Evolutionary conservation across 2,329 filamentous ascomycete species (phyloP).

Genomic region (Aspergillus tanneri): DNA sequence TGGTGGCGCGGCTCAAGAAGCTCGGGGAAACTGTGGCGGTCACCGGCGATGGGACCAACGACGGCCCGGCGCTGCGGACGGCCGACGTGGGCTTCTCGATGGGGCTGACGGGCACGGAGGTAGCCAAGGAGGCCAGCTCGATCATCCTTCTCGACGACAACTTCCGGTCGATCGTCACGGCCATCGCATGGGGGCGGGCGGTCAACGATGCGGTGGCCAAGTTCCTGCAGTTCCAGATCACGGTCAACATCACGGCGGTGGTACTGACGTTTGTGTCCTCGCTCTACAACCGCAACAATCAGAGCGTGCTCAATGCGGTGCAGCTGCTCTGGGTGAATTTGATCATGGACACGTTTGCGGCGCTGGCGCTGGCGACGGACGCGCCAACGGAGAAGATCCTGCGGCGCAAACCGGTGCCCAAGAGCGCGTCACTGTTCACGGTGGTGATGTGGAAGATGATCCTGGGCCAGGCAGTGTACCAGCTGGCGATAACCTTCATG

Average conservation of each 20-base stretch:
- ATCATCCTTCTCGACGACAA: constrained; percentile 68
- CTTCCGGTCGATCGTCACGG: constrained; percentile 64
- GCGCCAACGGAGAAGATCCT: constrained; percentile 80
- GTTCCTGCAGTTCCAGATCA: constrained; percentile 65
- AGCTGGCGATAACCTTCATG: constrained; percentile 74
- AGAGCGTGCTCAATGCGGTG: constrained; percentile 79
- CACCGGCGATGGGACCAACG: constrained; percentile 67
- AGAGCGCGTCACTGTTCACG: constrained; percentile 75
- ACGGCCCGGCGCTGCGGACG: constrained; percentile 64
- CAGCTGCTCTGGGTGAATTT: constrained; percentile 95
- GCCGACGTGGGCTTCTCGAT: constrained; percentile 69
- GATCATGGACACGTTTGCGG: constrained; percentile 96
- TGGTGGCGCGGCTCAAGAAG: constrained; percentile 62
- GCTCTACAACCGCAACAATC: constrained; percentile 66
- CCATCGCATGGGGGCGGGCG: constrained; percentile 66
- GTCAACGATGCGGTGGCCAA: constrained; percentile 69
- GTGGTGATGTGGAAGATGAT: constrained; percentile 99
- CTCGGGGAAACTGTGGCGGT: constrained; percentile 62
- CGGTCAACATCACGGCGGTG: constrained; percentile 90
- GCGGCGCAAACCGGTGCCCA: constrained; percentile 74
- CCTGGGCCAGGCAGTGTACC: constrained; percentile 84
- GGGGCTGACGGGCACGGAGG: constrained; percentile 66
- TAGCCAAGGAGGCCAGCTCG: constrained; percentile 67
- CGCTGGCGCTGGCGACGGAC: constrained; percentile 83
- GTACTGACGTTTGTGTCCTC: constrained; percentile 83